Base-by-base conservation (phyloP, 208 protist species). In the Trichomonas tenax region DNA sequence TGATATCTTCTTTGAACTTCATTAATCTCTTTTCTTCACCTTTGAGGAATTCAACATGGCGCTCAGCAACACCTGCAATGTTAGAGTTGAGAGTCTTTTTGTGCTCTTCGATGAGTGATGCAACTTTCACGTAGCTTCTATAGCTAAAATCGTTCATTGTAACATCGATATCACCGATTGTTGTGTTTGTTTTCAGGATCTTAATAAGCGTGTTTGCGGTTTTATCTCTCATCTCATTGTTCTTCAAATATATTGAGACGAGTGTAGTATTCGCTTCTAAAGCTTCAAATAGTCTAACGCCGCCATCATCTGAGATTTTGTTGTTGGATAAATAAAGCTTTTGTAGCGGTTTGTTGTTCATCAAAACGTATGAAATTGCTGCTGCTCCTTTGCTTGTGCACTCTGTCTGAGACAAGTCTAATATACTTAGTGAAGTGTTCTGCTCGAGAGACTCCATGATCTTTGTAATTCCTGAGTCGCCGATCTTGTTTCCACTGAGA, bases 201-300 rank as follows among this genome's bases (percentile, higher is more conserved):
- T 93, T 26, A 0, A 93, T 34, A 17, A 93, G 15, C 38, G 86
- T 26, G 4, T 34, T 17, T 38, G 86, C 86, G 17, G 86, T 93
- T 93, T 93, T 26, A 93, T 93, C 86, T 58, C 31, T 93, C 17
- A 93, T 17, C 31, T 93, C 86, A 38, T 93, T 93, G 45, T 93
- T 93, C 17, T 48, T 58, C 31, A 93, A 38, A 34, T 26, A 93
- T 6, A 93, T 23, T 1, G 36, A 23, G 10, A 93, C 44, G 0
- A 93, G 15, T n/a, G 15, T 58, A 38, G 40, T 48, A 17, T 93
- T 93, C 0, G 9, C 46, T 17, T 23, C 26, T 0, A 93, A 15
- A 6, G 86, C 40, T 58, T 93, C 44, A 21, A 44, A 41, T 11
- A 93, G n/a, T n/a, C 17, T n/a, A 17, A 93, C 86, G 23, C 86